These are phyloP conservation scores for Coemansia sp. DNA, from an alignment of 192 early-diverging fungal species.

Conservation along the genomic window DNA sequence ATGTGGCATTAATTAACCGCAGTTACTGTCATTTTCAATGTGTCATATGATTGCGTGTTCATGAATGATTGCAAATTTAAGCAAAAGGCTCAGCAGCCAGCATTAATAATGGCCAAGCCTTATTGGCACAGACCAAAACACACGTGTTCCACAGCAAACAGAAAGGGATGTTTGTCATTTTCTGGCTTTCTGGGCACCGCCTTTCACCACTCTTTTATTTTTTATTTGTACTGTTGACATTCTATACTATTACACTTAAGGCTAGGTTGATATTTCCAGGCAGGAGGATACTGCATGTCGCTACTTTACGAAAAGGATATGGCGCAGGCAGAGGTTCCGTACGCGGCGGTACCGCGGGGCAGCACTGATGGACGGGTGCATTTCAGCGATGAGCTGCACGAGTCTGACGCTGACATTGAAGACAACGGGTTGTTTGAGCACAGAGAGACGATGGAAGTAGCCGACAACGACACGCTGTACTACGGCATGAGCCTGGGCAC, in stretches of 20 bases:
- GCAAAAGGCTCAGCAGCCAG: too few relatives aligned
- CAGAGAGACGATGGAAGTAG: constrained; percentile 29
- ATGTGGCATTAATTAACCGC: too few relatives aligned
- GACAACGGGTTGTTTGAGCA: constrained; percentile 50
- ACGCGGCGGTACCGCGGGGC: constrained; percentile 31
- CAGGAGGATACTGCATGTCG: constrained; percentile 17
- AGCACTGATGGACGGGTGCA: constrained; percentile 28
- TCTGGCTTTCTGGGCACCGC: too few relatives aligned
- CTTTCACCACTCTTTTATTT: not conserved
- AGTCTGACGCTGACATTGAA: constrained; percentile 37
- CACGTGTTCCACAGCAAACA: too few relatives aligned
- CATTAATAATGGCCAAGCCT: too few relatives aligned
- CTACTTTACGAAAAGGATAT: constrained; percentile 26
- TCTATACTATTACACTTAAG: too few relatives aligned
- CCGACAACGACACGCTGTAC: constrained; percentile 48
- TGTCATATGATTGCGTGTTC: too few relatives aligned
- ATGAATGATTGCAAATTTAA: too few relatives aligned
- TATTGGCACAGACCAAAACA: too few relatives aligned
- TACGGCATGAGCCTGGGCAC: constrained; percentile 38
- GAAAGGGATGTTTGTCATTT: too few relatives aligned
- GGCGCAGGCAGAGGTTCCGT: constrained; percentile 31
- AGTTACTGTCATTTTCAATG: too few relatives aligned
- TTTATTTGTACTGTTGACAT: not conserved
- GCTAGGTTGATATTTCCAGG: not conserved
- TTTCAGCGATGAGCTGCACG: constrained; percentile 23